Evolutionary conservation across 345 rosid genomes (phyloP).

Genomic region (rapeseed (Brassica napus)): Da-Ae NC_063436.1:6986001-6986500

Average conservation of each 20-base stretch:
- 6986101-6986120: conserved; percentile 94
- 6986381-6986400: conserved; percentile 66
- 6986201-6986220: conserved; percentile 91
- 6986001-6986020: conserved; percentile 17
- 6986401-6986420: conserved; percentile 59
- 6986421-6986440: conserved; percentile 64
- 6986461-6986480: conserved; percentile 66
- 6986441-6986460: conserved; percentile 73
- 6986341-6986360: conserved; percentile 62
- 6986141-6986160: conserved; percentile 89
- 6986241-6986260: conserved; percentile 82
- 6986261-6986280: conserved; percentile 98
- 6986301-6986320: conserved; percentile 67
- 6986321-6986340: conserved; percentile 64
- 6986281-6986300: conserved; percentile 62
- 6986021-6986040: conserved; percentile 92
- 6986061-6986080: conserved; percentile 83
- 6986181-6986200: conserved; percentile 97
- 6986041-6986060: conserved; percentile 91
- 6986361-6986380: conserved; percentile 69
- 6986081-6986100: conserved; percentile 90
- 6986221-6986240: conserved; percentile 94
- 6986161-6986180: conserved; percentile 90
- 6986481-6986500: conserved; percentile 62
- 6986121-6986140: conserved; percentile 76